A percentile compares a stretch with the other conserved stretches of the same genome.
Conservation (phyloP, 2,329 filamentous ascomycete genomes). For the Macroventuria anomochaeta region DNA sequence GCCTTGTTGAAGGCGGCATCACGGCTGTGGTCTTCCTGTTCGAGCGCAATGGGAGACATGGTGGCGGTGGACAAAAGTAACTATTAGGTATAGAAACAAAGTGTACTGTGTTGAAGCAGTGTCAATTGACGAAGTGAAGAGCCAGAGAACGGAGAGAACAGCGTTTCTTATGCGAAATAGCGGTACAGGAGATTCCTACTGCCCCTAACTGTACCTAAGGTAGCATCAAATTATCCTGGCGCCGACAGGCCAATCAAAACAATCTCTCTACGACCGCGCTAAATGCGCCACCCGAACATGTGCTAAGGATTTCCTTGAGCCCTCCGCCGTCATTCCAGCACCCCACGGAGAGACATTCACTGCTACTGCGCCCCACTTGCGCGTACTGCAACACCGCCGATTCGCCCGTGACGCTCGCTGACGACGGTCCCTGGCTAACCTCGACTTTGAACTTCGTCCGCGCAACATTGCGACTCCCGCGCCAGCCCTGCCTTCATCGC, state of each 20-base stretch:
- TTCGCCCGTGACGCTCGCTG: not conserved
- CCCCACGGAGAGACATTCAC: conserved; percentile 14
- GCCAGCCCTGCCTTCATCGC: not conserved
- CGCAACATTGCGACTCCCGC: not conserved
- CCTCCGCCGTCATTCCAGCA: conserved; percentile 11
- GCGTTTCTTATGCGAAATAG: conserved; percentile 31
- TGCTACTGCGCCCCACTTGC: conserved; percentile 14
- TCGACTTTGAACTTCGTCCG: not conserved
- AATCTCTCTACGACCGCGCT: conserved; percentile 12
- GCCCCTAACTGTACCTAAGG: conserved; percentile 16
- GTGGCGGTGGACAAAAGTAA: conserved; percentile 28
- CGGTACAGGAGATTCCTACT: conserved; percentile 37
- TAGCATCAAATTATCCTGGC: conserved; percentile 15
- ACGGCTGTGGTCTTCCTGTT: conserved; percentile 80
- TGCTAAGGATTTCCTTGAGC: conserved; percentile 2
- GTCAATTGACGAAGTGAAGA: conserved; percentile 26
- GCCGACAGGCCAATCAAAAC: conserved; percentile 2
- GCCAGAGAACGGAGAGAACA: conserved; percentile 22
- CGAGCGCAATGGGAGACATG: conserved; percentile 67
- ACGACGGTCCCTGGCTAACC: not conserved
- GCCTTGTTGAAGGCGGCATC: conserved; percentile 92
- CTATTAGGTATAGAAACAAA: conserved; percentile 8
- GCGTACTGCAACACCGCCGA: conserved; percentile 12
- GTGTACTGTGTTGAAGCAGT: conserved; percentile 19
- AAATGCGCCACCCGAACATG: conserved; percentile 11